Evolutionary conservation across 441 rosid species (phyloP).

Genomic region (Erysimum pusillum): DNA sequence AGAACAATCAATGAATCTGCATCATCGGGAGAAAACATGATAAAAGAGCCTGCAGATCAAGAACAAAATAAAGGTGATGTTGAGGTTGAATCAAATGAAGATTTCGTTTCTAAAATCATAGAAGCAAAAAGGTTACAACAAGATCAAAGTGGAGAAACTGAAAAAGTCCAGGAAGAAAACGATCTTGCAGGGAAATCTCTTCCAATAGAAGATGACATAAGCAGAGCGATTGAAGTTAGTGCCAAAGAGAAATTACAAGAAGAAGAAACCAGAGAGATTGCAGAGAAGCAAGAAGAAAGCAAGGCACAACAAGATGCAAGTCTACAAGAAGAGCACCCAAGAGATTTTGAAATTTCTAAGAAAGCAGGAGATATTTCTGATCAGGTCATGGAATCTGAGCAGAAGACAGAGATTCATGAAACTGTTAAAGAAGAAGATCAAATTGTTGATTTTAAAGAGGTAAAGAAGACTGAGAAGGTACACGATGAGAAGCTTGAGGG

Average conservation of each 20-base stretch:
- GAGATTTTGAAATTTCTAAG: slow-evolving; percentile 33
- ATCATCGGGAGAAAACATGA: background rate
- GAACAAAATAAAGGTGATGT: background rate
- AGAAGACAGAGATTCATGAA: slow-evolving; percentile 27
- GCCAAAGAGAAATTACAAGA: slow-evolving; percentile 19
- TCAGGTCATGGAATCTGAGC: background rate
- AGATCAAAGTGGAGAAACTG: background rate
- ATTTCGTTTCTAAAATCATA: slow-evolving; percentile 14
- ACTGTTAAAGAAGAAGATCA: slow-evolving; percentile 18
- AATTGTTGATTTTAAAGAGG: slow-evolving; percentile 18
- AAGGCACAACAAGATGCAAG: slow-evolving; percentile 28
- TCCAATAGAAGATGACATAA: background rate
- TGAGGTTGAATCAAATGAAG: slow-evolving; percentile 22
- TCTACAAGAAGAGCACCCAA: slow-evolving; percentile 31
- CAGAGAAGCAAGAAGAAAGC: slow-evolving; percentile 25
- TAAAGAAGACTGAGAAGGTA: slow-evolving; percentile 24
- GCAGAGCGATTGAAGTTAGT: slow-evolving; percentile 13
- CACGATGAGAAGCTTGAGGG: slow-evolving; percentile 27
- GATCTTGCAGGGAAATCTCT: background rate
- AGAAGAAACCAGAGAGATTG: slow-evolving; percentile 20
- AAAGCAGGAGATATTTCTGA: background rate
- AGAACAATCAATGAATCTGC: slow-evolving; percentile 13
- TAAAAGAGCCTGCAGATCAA: slow-evolving; percentile 1
- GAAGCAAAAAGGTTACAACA: background rate
- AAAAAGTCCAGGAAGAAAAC: background rate